Evolutionary conservation across 2,329 filamentous ascomycete species (phyloP), one percentile per base, ranked within the genome.

Genomic region (Colletotrichum sp.): DNA sequence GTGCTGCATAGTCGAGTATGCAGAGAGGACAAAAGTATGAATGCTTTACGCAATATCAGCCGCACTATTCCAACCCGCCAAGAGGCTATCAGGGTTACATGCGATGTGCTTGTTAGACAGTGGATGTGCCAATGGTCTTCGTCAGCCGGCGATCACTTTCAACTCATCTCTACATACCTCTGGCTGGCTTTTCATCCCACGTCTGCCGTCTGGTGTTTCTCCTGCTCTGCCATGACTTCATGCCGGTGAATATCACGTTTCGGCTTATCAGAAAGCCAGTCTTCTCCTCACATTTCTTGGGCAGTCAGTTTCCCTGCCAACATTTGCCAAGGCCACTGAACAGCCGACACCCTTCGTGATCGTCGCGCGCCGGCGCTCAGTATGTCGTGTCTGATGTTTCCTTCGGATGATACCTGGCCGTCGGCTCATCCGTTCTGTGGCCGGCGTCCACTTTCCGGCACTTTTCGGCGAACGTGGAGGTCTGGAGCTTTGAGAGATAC

Each of bases 331-430:
- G 69, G 21, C 39, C 32, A 52, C 15, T 18, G 21, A 62, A 55
- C n/a, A 21, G 49, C 36, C 69, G 28, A 62, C 44, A 24, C 60
- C 59, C 63, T 15, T 21, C 18, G 18, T 63, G 55, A 57, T 63
- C 62, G 18, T 73, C 64, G 57, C 63, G 15, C 21, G 57, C 36
- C 63, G 63, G 57, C 57, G 57, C 57, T 68, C 12, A 52, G 13
- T 69, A 64, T 73, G 28, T 73, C 63, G 57, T 28, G 28, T 49
- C 64, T 64, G 44, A 73, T 64, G 63, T 73, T 73, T 69, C 55
- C 24, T 68, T 72, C 69, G 44, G 72, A 72, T 64, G 70, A 60
- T 76, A 16, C n/a, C 57, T 32, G 10, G n/a, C 44, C 63, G 34
- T 73, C 36, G 28, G 49, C 60, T 62, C 62, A 63, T 75, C 69